Evolutionary conservation across 768 basidiomycete genomes (phyloP).

Genomic region (Amanita molliuscula): DNA sequence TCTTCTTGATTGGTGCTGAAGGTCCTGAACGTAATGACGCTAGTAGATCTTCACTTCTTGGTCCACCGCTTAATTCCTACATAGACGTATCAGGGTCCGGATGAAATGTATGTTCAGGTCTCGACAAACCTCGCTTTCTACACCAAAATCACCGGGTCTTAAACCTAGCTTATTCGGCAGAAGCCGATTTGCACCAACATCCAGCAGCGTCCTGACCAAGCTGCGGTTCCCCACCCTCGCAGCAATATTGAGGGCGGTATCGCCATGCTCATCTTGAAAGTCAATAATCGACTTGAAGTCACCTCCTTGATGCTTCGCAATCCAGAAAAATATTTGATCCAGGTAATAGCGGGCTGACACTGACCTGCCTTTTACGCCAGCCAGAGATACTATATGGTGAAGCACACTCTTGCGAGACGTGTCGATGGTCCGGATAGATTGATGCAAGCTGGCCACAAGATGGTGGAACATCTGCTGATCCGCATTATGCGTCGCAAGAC

Average conservation of each 20-base stretch:
- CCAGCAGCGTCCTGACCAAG: constrained; percentile 76
- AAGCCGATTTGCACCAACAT: constrained; percentile 86
- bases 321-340: constrained; percentile 79
- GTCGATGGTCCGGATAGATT: constrained; percentile 83
- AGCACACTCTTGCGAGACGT: constrained; percentile 76
- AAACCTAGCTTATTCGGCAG: constrained; percentile 89
- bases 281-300: constrained; percentile 79
- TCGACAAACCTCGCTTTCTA: constrained; percentile 68
- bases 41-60: constrained; percentile 72
- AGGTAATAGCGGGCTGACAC: constrained; percentile 83
- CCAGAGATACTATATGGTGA: constrained; percentile 86
- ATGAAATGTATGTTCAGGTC: background rate
- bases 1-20: constrained; percentile 74
- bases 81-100: background rate
- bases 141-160: constrained; percentile 89
- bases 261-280: constrained; percentile 89
- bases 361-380: constrained; percentile 85
- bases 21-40: constrained; percentile 65
- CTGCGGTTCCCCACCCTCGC: constrained; percentile 87
- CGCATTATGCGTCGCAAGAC: constrained; percentile 79
- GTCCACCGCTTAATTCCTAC: constrained; percentile 62
- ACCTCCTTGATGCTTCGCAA: constrained; percentile 67
- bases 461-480: constrained; percentile 67
- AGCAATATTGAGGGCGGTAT: constrained; percentile 92
- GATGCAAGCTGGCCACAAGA: constrained; percentile 53